Base-by-base conservation (phyloP, 208 protist genomes). In the Vickermania spadyakhi region DNA sequence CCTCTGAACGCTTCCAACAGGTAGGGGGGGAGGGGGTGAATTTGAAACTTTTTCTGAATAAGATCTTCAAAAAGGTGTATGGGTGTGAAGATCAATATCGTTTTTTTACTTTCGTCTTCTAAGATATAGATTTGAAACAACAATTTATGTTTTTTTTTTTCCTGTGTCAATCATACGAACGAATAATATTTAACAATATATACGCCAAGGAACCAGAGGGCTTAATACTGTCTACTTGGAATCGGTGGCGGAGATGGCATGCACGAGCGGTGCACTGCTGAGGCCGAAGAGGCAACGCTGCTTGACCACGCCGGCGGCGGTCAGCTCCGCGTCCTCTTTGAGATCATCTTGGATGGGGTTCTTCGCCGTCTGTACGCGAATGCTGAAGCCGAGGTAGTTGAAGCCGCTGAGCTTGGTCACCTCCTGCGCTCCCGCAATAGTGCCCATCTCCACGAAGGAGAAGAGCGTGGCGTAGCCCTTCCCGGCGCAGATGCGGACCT, bases 391-490 rank as follows among this genome's bases (percentile, higher is more conserved):
- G 58, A 87, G 70, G 62, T 90, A 26, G 57, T 75, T 67, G 18
- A 75, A 55, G 22, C 72, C 72, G 58, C 83, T 86, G 54, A 93
- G 73, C 36, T 76, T 70, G 57, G 85, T 62, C 27, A 62, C 36
- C 13, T 70, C 79, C 21, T 65, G 57, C 23, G 75, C 82, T 28
- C 67, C 82, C 29, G 85, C 73, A 18, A 72, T 11, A 7, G 75
- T 83, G 11, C 72, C 66, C 82, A 93, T 93, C 60, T 93, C 82
- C 14, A 93, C 86, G 70, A 93, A 93, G 0, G 86, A 81, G 66
- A 90, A 90, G 14, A 93, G 62, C 21, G 86, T 89, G 25, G 60
- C 50, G 59, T 88, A 84, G 27, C 76, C 76, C 30, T 55, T 79
- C 31, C 81, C 75, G 30, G 66, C 64, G 62, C 86, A 93, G 22